phyloP scores from a whole-genome alignment of 306 rosid genomes.

The Sphenostylis stenocarpa region DNA sequence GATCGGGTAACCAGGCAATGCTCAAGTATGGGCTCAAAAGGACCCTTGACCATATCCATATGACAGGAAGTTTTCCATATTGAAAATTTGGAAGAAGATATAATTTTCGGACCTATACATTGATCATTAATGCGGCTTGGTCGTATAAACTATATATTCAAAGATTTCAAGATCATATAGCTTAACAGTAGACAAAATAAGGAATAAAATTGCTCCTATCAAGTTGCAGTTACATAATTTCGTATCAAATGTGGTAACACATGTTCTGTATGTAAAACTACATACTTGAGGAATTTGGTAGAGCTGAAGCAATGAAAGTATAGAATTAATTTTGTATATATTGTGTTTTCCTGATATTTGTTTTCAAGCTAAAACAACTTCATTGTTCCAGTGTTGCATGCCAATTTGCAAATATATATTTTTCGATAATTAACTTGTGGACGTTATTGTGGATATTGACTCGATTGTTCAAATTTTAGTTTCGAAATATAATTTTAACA shows the following conservation, averaged over 20 bases:
- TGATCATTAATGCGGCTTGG: slow-evolving; percentile 15
- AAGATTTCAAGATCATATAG: slow-evolving; percentile 29
- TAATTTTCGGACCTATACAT: slow-evolving; percentile 19
- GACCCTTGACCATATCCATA: slow-evolving; percentile 83
- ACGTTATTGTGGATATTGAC: too few relatives aligned
- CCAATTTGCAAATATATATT: too few relatives aligned
- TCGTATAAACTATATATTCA: slow-evolving; percentile 26
- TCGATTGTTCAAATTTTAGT: too few relatives aligned
- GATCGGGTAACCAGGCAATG: slow-evolving; percentile 71
- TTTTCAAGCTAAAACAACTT: too few relatives aligned
- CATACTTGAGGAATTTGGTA: background rate
- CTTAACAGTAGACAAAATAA: slow-evolving; percentile 34
- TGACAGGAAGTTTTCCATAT: slow-evolving; percentile 80
- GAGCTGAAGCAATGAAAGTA: slow-evolving; percentile 6
- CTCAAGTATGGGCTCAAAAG: slow-evolving; percentile 74
- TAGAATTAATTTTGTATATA: background rate
- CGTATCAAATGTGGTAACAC: slow-evolving; percentile 6
- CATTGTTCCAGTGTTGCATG: too few relatives aligned
- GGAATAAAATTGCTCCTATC: slow-evolving; percentile 27
- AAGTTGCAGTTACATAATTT: background rate
- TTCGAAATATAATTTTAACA: too few relatives aligned
- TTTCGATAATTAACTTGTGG: too few relatives aligned
- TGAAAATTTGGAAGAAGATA: slow-evolving; percentile 35
- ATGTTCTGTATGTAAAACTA: slow-evolving; percentile 1
- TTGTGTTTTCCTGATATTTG: background rate